These are phyloP conservation scores for Solanum clarkiae DNA, from an alignment of 257 asterid species.

Conservation along the genomic window DNA sequence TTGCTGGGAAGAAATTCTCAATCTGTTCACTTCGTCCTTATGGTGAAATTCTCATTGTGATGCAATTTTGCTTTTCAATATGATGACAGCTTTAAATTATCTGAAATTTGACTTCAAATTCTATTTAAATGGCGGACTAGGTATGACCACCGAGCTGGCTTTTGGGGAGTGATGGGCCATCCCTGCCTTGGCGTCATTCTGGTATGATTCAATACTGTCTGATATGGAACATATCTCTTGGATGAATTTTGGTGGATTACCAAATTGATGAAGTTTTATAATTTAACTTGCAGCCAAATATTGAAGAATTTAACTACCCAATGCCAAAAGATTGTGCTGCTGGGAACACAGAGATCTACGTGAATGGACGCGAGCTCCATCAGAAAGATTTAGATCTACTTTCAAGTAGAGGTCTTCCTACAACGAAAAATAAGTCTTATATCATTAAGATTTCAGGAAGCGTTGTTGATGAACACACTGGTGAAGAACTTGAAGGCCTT, in stretches of 20 bases:
- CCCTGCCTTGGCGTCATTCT: slow-evolving; percentile 77
- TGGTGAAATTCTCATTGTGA: background rate
- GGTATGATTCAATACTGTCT: slow-evolving; percentile 36
- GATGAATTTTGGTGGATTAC: background rate
- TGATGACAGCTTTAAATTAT: background rate
- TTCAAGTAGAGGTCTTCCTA: slow-evolving; percentile 68
- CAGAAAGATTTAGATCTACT: slow-evolving; percentile 80
- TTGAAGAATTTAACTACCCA: slow-evolving; percentile 71
- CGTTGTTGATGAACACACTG: slow-evolving; percentile 71
- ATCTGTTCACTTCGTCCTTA: background rate
- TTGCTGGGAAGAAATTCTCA: background rate
- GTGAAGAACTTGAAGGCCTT: slow-evolving; percentile 72
- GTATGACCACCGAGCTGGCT: slow-evolving; percentile 84
- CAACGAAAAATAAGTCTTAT: slow-evolving; percentile 48
- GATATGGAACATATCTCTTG: background rate
- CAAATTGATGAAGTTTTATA: background rate
- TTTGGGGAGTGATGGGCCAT: slow-evolving; percentile 97
- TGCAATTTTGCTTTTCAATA: background rate
- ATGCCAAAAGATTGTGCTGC: slow-evolving; percentile 65
- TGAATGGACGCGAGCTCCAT: slow-evolving; percentile 90
- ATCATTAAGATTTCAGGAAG: slow-evolving; percentile 63
- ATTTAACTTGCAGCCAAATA: slow-evolving; percentile 61
- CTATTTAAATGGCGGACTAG: slow-evolving; percentile 19
- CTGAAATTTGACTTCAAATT: background rate
- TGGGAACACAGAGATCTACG: slow-evolving; percentile 66